A percentile compares a stretch with the other conserved stretches of the same genome.
phyloP scores from a whole-genome alignment of 768 basidiomycete species.

The Suillus plorans region DNA sequence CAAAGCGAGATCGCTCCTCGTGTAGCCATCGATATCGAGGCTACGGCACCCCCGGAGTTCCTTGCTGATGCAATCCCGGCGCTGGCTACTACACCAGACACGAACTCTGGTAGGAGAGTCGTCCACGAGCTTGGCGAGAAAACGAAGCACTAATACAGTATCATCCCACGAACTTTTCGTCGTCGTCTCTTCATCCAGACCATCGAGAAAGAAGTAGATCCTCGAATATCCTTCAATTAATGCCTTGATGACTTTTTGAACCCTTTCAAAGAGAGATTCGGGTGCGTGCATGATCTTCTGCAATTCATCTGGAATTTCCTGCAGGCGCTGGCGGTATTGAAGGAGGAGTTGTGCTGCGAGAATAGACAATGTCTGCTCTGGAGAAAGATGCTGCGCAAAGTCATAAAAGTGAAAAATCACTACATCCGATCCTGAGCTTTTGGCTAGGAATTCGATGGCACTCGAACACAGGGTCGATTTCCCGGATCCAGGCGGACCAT shows the following conservation, averaged over 20 bases:
- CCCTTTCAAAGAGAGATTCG: slow-evolving; percentile 6
- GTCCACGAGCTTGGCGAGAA: slow-evolving; percentile 15
- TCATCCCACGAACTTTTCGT: slow-evolving; percentile 17
- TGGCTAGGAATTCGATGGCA: background rate
- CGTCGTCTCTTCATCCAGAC: slow-evolving; percentile 26
- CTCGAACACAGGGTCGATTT: slow-evolving; percentile 1
- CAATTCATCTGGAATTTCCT: too few relatives aligned
- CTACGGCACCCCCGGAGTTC: slow-evolving; percentile 6
- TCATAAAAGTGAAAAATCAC: slow-evolving; percentile 1
- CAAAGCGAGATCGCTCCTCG: background rate
- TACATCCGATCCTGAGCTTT: background rate
- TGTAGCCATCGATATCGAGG: too few relatives aligned
- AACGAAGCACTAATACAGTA: slow-evolving; percentile 12
- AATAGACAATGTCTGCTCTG: too few relatives aligned
- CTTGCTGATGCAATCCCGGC: slow-evolving; percentile 1
- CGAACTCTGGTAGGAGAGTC: slow-evolving; percentile 17
- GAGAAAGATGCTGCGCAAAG: slow-evolving; percentile 1
- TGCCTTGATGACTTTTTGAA: slow-evolving; percentile 16
- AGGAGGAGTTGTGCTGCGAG: too few relatives aligned
- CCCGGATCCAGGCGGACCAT: background rate
- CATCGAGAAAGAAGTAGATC: slow-evolving; percentile 27
- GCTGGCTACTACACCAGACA: slow-evolving; percentile 27
- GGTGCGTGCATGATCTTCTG: too few relatives aligned
- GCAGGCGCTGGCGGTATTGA: too few relatives aligned
- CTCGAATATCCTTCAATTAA: slow-evolving; percentile 13